Evolutionary conservation across 2,329 filamentous ascomycete species (phyloP).

Genomic region (Periconia digitata): DNA sequence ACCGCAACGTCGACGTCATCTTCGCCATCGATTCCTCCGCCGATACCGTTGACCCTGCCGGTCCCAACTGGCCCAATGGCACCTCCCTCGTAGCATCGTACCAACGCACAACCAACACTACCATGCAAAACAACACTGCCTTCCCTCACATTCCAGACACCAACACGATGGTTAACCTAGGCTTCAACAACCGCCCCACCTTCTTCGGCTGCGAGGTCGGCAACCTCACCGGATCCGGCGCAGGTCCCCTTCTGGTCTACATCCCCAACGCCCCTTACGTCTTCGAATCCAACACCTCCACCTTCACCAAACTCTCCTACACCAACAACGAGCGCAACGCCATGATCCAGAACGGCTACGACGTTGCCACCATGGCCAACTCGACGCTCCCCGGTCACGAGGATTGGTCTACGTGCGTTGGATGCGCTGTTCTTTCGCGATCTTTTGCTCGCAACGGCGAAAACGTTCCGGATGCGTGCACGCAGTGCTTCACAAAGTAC

Average conservation of each 20-base stretch:
- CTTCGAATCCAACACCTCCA: conserved; percentile 75
- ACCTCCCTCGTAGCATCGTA: conserved; percentile 75
- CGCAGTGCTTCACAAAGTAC: conserved; percentile 74
- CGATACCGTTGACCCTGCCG: conserved; percentile 57
- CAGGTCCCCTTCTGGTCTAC: conserved; percentile 77
- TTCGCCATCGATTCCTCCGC: conserved; percentile 79
- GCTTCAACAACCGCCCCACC: conserved; percentile 71
- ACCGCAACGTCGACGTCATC: conserved; percentile 74
- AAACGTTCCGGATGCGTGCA: conserved; percentile 70
- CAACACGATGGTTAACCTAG: conserved; percentile 78
- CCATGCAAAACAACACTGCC: conserved; percentile 65
- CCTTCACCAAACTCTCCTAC: conserved; percentile 67
- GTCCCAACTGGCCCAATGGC: conserved; percentile 73
- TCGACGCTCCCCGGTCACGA: conserved; percentile 70
- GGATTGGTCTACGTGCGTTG: conserved; percentile 79
- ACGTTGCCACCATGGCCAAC: conserved; percentile 80
- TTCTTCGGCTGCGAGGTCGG: conserved; percentile 77
- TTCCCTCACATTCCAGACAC: conserved; percentile 74
- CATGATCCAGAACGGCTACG: conserved; percentile 85
- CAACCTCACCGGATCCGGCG: conserved; percentile 59
- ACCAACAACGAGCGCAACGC: conserved; percentile 67
- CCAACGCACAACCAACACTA: conserved; percentile 60
- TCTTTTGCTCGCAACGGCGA: conserved; percentile 72
- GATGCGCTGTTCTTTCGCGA: conserved; percentile 78
- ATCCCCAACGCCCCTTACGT: conserved; percentile 83